Evolutionary conservation across 2,329 filamentous ascomycete species (phyloP), one percentile per base, ranked within the genome.

Genomic region (Talaromyces funiculosus): DNA sequence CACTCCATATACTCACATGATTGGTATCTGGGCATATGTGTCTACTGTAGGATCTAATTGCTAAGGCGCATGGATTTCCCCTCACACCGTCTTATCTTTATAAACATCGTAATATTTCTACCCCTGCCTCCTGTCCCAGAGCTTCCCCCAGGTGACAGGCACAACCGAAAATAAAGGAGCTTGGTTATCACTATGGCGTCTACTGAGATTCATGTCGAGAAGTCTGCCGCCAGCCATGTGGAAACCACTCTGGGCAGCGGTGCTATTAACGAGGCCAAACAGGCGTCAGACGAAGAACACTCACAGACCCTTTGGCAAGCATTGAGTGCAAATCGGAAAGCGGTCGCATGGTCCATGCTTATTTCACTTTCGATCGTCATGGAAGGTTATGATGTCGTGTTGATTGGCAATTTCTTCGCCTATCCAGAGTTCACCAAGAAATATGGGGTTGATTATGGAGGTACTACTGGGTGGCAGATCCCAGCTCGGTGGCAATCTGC

Each of bases 331-430:
- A 96, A 96, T 71, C 91, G 90, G 61, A 93, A 95, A 78, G 92
- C 91, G 20, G 87, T 95, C 61, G 82, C 79, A 22, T 96, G 90
- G 90, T 90, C 87, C 66, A 70, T 96, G 58, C 79, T 95, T 61
- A 92, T 96, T 73, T 93, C 89, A n/a, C 93, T 90, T 0, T 92
- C 89, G 71, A 94, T 96, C 69, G 85, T 85, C 68, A 96, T 96
- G 92, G 91, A 96, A 74, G 91, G 90, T 38, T 95, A 92, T 77
- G 90, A 96, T 70, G 81, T 94, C 61, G 87, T 85, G 67, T 78
- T 95, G 59, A 85, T 93, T 67, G 90, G 88, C 78, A 92, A 92
- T 74, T 92, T 94, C 71, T 92, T 84, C 76, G 75, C 69, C 63
- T 77, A 77, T 57, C 68, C 69, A 1, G 68, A 72, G 57, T 78